Evolutionary conservation across 148 eudicot genomes (phyloP).

Genomic region (Selenicereus undatus): DNA sequence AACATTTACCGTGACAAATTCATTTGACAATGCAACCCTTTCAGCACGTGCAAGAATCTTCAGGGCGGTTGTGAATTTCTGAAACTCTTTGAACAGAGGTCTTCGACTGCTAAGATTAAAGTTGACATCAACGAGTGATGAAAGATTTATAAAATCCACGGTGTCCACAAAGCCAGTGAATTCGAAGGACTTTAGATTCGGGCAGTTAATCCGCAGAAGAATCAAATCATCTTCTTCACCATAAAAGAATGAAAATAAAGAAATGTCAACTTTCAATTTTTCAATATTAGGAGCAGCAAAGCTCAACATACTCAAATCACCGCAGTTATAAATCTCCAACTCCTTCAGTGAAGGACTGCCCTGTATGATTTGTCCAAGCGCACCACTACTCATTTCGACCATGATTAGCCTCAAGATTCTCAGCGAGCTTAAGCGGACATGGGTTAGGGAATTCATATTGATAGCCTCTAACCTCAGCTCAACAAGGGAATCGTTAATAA

Average conservation of each 20-base stretch:
- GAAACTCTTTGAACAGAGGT: constrained; percentile 16
- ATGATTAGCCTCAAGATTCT: constrained; percentile 10
- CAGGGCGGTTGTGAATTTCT: constrained; percentile 12
- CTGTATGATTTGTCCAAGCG: not conserved
- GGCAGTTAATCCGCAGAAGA: constrained; percentile 13
- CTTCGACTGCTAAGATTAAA: constrained; percentile 3
- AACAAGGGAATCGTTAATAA: constrained; percentile 9
- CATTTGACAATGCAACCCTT: constrained; percentile 12
- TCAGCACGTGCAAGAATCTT: constrained; percentile 15
- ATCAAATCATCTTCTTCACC: not conserved
- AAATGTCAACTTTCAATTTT: constrained; percentile 11
- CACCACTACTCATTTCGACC: not conserved
- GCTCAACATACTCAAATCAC: not conserved
- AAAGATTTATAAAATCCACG: not conserved
- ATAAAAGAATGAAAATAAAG: not conserved
- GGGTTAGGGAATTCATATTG: not conserved
- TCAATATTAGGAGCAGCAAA: not conserved
- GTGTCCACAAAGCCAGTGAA: constrained; percentile 10
- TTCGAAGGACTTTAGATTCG: constrained; percentile 6
- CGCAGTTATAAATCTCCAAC: constrained; percentile 11
- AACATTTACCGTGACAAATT: constrained; percentile 22
- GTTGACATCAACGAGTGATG: constrained; percentile 8
- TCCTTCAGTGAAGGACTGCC: constrained; percentile 23
- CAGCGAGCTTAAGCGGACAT: constrained; percentile 1
- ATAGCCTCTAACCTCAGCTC: constrained; percentile 15